phyloP scores from a whole-genome alignment of 179 eudicot species.

The Amaranthus tricolor region DNA sequence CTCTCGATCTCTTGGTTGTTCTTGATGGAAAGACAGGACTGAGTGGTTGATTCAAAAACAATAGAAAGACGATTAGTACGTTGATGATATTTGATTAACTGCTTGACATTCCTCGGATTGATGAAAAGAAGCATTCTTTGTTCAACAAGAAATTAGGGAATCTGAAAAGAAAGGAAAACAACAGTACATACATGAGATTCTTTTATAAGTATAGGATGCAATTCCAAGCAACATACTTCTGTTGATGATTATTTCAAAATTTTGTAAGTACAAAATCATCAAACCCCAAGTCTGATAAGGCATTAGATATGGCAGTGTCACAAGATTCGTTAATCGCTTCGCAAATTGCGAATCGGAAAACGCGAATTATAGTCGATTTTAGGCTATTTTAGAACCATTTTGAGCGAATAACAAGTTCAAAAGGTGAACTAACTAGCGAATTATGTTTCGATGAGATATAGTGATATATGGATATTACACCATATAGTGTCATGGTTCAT shows the following conservation, averaged over 20 bases:
- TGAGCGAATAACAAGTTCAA: no score
- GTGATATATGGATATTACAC: neutral
- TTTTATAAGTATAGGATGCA: neutral
- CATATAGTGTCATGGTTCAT: neutral
- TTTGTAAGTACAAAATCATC: no score
- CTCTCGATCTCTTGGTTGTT: constrained; percentile 39
- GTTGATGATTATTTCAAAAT: neutral
- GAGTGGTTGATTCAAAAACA: constrained; percentile 29
- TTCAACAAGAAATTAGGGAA: neutral
- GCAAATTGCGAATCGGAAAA: no score
- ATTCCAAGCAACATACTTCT: neutral
- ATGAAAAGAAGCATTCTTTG: constrained; percentile 30
- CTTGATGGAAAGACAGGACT: constrained; percentile 25
- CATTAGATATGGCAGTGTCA: no score
- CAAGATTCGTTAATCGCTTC: no score
- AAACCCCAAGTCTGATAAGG: no score
- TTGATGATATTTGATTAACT: constrained; percentile 24
- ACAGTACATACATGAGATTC: neutral
- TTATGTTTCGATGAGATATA: no score
- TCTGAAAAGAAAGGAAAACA: constrained; percentile 8
- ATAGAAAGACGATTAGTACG: constrained; percentile 15
- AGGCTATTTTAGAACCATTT: no score
- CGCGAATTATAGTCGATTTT: no score
- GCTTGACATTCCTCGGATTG: constrained; percentile 25
- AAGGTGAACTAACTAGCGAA: no score